Percentiles rank a stretch among this genome's conserved stretches.
These are phyloP conservation scores for Pseudocercospora ulei DNA, from an alignment of 2,329 filamentous ascomycete species.

Conservation along the genomic window DNA sequence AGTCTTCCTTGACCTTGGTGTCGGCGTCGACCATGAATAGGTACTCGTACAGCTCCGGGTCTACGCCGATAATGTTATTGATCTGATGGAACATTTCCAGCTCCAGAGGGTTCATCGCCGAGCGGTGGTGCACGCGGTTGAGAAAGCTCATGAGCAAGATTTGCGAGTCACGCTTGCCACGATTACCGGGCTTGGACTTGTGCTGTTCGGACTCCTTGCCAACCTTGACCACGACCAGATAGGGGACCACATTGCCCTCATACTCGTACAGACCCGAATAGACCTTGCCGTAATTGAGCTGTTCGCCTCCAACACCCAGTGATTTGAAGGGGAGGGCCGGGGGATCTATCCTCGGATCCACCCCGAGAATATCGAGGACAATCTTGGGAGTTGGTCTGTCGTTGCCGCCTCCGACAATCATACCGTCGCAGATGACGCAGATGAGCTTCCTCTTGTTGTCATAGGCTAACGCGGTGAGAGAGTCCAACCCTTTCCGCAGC, in stretches of 20 bases:
- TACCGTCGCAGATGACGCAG: conserved; percentile 90
- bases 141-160: conserved; percentile 94
- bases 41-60: conserved; percentile 95
- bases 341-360: conserved; percentile 92
- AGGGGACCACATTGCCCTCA: conserved; percentile 94
- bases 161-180: conserved; percentile 96
- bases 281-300: conserved; percentile 96
- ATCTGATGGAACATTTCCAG: conserved; percentile 98
- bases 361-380: conserved; percentile 90
- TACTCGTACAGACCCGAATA: conserved; percentile 97
- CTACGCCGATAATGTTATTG: conserved; percentile 97
- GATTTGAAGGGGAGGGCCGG: conserved; percentile 91
- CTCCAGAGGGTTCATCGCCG: conserved; percentile 90
- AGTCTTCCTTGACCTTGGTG: conserved; percentile 85
- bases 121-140: conserved; percentile 89
- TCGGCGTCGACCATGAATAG: conserved; percentile 96
- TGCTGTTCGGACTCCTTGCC: conserved; percentile 90
- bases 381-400: conserved; percentile 96
- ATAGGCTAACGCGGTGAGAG: conserved; percentile 84
- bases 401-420: conserved; percentile 92
- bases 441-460: conserved; percentile 98
- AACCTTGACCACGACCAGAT: conserved; percentile 90
- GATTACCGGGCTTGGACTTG: conserved; percentile 90
- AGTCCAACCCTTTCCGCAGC: conserved; percentile 83
- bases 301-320: conserved; percentile 75